These are phyloP conservation scores for Aspergillus haitiensis DNA, from an alignment of 495 filamentous ascomycete genomes.

Conservation along the genomic window DNA sequence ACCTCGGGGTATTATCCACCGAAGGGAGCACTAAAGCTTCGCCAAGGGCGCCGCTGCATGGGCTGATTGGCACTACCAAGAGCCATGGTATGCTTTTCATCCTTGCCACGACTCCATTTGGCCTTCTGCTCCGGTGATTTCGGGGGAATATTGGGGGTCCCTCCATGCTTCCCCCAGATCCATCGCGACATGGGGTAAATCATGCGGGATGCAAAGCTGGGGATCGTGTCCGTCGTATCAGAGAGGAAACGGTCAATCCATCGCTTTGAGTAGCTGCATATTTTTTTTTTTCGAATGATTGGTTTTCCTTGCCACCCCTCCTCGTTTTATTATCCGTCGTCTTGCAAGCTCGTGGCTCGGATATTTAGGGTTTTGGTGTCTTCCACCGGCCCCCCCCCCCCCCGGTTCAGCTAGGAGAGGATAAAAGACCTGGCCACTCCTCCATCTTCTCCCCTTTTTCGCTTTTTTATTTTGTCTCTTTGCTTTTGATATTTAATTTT, in stretches of 20 bases:
- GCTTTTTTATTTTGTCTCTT: too few relatives aligned
- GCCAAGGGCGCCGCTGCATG: not conserved
- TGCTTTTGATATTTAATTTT: too few relatives aligned
- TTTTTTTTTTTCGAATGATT: not conserved
- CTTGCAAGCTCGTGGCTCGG: too few relatives aligned
- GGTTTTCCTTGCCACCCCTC: not conserved
- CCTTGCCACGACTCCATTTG: conserved; percentile 6
- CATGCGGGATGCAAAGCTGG: conserved; percentile 11
- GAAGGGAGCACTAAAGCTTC: not conserved
- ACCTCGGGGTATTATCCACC: conserved; percentile 3
- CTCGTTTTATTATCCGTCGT: too few relatives aligned
- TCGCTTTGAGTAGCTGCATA: not conserved
- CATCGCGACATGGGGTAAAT: conserved; percentile 2
- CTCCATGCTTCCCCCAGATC: not conserved
- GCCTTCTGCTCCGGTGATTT: not conserved
- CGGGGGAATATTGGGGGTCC: conserved; percentile 14
- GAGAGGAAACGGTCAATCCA: not conserved
- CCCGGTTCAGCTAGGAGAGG: not conserved
- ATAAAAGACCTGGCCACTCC: not conserved
- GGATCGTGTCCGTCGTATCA: not conserved
- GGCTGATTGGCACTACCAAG: not conserved
- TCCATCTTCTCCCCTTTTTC: not conserved
- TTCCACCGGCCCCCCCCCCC: not conserved
- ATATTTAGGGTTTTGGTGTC: not conserved
- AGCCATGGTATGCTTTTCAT: conserved; percentile 6